phyloP scores from a whole-genome alignment of 305 asterid species.

The Fraxinus sp. region DNA sequence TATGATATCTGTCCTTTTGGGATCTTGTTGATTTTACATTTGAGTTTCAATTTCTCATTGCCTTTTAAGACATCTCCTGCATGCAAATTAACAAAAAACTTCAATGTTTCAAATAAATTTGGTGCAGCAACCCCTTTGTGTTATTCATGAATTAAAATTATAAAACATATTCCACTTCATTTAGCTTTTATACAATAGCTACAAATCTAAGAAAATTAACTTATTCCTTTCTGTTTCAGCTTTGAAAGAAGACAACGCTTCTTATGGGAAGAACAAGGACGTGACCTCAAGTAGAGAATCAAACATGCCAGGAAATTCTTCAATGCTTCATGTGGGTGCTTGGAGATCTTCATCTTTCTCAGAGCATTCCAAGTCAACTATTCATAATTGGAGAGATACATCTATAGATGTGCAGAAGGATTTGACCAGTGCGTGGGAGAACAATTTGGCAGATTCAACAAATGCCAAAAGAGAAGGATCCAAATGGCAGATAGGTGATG shows the following conservation, averaged over 20 bases:
- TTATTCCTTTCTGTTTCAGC: conserved; percentile 33
- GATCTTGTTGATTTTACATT: conserved; percentile 5
- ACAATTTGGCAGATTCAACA: conserved; percentile 38
- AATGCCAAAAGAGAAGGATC: conserved; percentile 39
- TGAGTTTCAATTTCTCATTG: conserved; percentile 2
- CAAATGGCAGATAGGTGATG: conserved; percentile 53
- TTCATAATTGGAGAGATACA: conserved; percentile 48
- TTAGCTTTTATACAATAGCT: conserved; percentile 10
- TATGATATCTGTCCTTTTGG: not conserved
- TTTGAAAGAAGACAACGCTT: conserved; percentile 38
- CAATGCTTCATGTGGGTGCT: conserved; percentile 41
- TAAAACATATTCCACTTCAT: not conserved
- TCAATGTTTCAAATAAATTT: not conserved
- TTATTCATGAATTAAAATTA: conserved; percentile 8
- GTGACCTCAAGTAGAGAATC: conserved; percentile 38
- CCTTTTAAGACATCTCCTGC: not conserved
- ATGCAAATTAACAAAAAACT: not conserved
- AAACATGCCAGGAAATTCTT: conserved; percentile 40
- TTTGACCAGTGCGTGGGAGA: conserved; percentile 33
- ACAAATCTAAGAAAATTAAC: not conserved
- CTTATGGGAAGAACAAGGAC: conserved; percentile 36
- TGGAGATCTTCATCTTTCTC: conserved; percentile 57
- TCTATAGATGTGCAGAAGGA: conserved; percentile 41
- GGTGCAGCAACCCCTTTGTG: not conserved
- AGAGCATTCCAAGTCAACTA: conserved; percentile 41